Percentiles rank a stretch among this genome's conserved stretches.
Evolutionary conservation across 169 alveolate genomes (phyloP).

Genomic region (Plasmodium cynomolgi): DNA sequence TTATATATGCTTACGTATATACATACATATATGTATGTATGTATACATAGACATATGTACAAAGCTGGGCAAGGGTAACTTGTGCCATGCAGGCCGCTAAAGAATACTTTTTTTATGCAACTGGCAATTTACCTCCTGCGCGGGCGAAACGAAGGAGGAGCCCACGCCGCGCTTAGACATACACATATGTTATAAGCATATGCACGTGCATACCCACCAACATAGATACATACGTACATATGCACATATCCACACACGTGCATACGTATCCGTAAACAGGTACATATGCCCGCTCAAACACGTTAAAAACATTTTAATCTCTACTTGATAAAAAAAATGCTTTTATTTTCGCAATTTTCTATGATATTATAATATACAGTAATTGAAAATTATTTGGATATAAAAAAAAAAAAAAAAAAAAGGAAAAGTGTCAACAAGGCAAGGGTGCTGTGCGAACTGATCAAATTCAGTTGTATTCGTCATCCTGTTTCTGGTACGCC

Average conservation of each 20-base stretch:
- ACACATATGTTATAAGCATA: not conserved
- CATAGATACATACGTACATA: not conserved
- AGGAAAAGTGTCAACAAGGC: not conserved
- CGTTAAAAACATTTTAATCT: conserved; percentile 24
- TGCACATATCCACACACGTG: not conserved
- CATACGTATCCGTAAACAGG: not conserved
- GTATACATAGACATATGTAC: not conserved
- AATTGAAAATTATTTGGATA: not conserved
- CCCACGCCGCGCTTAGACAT: not conserved
- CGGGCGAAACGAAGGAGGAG: not conserved
- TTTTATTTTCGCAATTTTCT: conserved; percentile 3
- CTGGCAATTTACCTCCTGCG: not conserved
- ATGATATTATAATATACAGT: conserved; percentile 24
- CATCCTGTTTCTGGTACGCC: conserved; percentile 72
- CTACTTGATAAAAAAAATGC: conserved; percentile 16
- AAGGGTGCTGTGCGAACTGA: not conserved
- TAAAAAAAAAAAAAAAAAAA: conserved; percentile 41
- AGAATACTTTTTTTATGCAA: not conserved
- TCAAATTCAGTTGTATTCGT: conserved; percentile 22
- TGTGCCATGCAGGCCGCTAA: not conserved
- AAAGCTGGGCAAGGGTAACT: not conserved
- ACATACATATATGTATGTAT: not conserved
- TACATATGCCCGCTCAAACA: conserved; percentile 37
- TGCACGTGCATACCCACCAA: not conserved
- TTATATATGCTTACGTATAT: not conserved